These are phyloP conservation scores for Cryphonectria japonica DNA, from an alignment of 2,329 filamentous ascomycete species.

Conservation along the genomic window DNA sequence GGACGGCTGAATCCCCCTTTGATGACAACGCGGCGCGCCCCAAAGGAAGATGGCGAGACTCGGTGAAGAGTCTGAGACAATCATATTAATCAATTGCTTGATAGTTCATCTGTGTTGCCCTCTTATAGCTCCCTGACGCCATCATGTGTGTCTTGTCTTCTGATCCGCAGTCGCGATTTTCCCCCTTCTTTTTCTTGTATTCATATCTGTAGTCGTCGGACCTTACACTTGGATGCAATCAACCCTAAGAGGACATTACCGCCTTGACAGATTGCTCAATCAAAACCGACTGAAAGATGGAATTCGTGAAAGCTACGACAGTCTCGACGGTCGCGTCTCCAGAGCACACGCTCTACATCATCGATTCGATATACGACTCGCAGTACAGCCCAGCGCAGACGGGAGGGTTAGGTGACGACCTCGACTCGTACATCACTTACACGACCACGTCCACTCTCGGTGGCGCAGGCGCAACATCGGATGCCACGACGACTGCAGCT, in stretches of 20 bases:
- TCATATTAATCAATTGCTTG: not conserved
- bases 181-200: too few relatives aligned
- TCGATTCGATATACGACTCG: conserved; percentile 11
- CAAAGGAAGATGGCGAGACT: not conserved
- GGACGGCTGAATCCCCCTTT: not conserved
- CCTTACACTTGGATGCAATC: not conserved
- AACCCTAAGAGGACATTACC: not conserved
- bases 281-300: not conserved
- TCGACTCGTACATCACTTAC: conserved; percentile 15
- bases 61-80: not conserved
- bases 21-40: not conserved
- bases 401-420: conserved; percentile 5
- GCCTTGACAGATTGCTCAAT: too few relatives aligned
- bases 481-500: not conserved
- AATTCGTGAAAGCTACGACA: conserved; percentile 13
- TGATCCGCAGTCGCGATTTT: not conserved
- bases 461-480: not conserved
- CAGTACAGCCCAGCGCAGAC: conserved; percentile 12
- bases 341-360: not conserved
- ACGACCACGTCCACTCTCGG: conserved; percentile 3
- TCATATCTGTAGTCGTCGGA: not conserved
- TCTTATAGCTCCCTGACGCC: not conserved
- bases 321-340: conserved; percentile 9
- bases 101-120: not conserved
- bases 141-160: not conserved